Base-by-base conservation (phyloP, 1,284 basidiomycete genomes). In the Rhodotorula sp. region DNA sequence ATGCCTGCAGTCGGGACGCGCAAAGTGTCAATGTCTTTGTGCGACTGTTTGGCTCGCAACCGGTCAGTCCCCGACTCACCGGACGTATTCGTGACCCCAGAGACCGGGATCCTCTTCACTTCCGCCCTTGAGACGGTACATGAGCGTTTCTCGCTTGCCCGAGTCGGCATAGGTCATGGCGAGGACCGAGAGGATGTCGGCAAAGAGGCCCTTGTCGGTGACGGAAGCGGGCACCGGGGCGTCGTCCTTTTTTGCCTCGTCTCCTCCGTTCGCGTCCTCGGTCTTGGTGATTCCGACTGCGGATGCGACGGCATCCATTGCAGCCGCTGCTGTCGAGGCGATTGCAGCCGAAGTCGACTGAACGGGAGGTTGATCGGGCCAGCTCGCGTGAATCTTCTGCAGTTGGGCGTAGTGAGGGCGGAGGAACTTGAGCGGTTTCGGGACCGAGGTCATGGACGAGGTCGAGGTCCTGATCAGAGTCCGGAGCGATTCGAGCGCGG, bases 131-230 rank as follows among this genome's bases (percentile, higher is more conserved):
- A 97, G 85, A 66, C 93, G 90, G 82, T 95, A 97, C 76, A 88
- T 88, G 42, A 99, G 88, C 2, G 96, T 99, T 68, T 96, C 96
- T 64, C 95, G 93, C 88, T 86, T 93, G 83, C 85, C 85, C 24
- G 93, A 96, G 82, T 99, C 95, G 10, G 95, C 97, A 81, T 99
- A 99, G 26, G 96, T 99, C 96, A 99, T 99, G n/a, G 95, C 96
- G 61, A 99, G 88, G 6, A 99, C 96, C 37, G 95, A 98, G 45
- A 99, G 86, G 72, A 99, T 97, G 76, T 98, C 95, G n/a, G 95
- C 94, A 78, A 99, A 95, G 46, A 97, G 87, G 75, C 91, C 89
- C 90, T 95, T 80, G 76, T 81, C 75, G 75, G 69, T 58, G 22
- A 68, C 70, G 44, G 55, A 63, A 26, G 70, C 68, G 44, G 53